Base-by-base conservation (phyloP, 2,329 filamentous ascomycete species). In the Fusarium albidum region DNA sequence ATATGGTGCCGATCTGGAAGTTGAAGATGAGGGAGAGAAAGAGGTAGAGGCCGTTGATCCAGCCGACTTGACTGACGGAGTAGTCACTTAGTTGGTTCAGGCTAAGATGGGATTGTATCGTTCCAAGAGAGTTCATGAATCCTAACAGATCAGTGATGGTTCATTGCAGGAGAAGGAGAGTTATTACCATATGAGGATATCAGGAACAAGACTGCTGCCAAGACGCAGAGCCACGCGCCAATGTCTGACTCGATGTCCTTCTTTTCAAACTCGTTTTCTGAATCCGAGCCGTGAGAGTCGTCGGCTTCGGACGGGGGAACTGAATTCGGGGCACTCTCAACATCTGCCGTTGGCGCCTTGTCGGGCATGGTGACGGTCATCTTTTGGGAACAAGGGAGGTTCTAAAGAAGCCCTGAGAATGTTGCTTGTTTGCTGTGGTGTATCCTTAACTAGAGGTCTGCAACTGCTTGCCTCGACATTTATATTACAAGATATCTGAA, bases 91-190 rank as follows among this genome's bases (percentile, higher is more conserved):
- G 67, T 56, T 81, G 76, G 52, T 81, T 68, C 1, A 64, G 66
- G 26, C 71, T 71, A 27, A 79, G 70, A 37, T 80, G 76, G 31
- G 77, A 71, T 54, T 81, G 78, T 1, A 81, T 61, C 1, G 76
- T 73, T 7, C 79, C 79, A 3, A 80, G 74, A 45, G 63, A 74
- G 28, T 75, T 71, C 69, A 79, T 78, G 38, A 81, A 77, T 2
- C 78, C 78, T 71, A 9, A 2, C 26, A 3, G 1, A 3, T 15
- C n/a, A 45, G 21, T 33, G 12, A 1, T 6, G 3, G 5, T 31
- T 18, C 28, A n/a, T n/a, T n/a, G 8, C n/a, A 6, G 10, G 5
- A 11, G 21, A 13, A 11, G 5, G 12, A 3, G n/a, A 18, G 21
- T 13, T 25, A 28, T 7, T 37, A 55, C 60, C 60, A 9, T 57